Evolutionary conservation across 208 protist species (phyloP).

Genomic region (Angomonas ambiguus): DNA sequence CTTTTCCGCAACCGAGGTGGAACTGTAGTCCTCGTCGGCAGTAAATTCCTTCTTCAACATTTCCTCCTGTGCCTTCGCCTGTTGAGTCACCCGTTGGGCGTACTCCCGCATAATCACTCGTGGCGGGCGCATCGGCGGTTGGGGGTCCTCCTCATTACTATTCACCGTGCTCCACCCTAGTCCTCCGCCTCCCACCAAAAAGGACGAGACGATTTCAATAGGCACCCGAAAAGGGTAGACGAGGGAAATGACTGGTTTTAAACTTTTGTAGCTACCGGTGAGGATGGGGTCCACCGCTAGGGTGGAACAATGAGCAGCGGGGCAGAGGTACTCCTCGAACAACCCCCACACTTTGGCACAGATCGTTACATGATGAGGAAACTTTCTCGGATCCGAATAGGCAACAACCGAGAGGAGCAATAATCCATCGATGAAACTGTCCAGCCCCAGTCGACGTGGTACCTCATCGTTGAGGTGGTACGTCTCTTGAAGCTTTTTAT

Average conservation of each 20-base stretch:
- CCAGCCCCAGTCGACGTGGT: constrained; percentile 31
- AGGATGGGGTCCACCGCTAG: constrained; percentile 17
- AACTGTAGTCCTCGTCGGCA: neutral
- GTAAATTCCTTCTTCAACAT: neutral
- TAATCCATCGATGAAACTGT: constrained; percentile 74
- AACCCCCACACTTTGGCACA: constrained; percentile 79
- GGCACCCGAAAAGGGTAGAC: constrained; percentile 28
- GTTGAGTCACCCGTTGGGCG: neutral
- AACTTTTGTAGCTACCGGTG: neutral
- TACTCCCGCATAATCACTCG: constrained; percentile 5
- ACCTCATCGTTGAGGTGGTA: constrained; percentile 3
- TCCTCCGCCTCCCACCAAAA: constrained; percentile 14
- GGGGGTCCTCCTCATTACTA: neutral
- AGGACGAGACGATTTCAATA: constrained; percentile 26
- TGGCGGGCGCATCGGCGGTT: too few relatives aligned
- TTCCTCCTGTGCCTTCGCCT: neutral
- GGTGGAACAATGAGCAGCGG: constrained; percentile 20
- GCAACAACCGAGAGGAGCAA: constrained; percentile 79
- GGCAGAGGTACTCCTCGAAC: constrained; percentile 61
- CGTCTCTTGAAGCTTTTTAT: neutral
- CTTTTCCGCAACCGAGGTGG: neutral
- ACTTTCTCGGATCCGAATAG: constrained; percentile 55
- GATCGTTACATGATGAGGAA: constrained; percentile 53
- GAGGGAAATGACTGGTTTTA: constrained; percentile 16
- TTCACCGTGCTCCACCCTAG: neutral